Evolutionary conservation across 331 rosid genomes (phyloP), one percentile per base, ranked within the genome.

Genomic region (Arachis monticola): DNA sequence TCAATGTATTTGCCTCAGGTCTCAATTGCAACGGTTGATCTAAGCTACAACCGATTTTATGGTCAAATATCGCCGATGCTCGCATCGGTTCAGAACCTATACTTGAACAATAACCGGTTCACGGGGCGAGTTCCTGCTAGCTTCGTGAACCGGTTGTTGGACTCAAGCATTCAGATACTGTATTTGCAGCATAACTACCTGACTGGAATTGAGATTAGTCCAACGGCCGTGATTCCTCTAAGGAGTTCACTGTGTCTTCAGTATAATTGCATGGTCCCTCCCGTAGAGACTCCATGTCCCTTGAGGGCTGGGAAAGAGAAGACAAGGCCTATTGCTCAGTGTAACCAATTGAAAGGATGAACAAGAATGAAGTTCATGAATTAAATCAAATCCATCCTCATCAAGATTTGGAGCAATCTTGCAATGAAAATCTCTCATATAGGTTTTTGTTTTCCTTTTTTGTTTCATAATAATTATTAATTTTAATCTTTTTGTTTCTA

Each of bases 191-290:
- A 95, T 45, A 95, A 95, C 58, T 95, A 72, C 73, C 85, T 95
- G 5, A 95, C 96, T 0, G 99, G 99, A 13, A 90, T 95, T 12
- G 86, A 86, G 83, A 95, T 95, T 14, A 89, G 83, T 67, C 99
- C 99, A 35, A 86, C 96, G 88, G 99, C 99, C 32, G 98, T 92
- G 79, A 95, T 95, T 80, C 99, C 99, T 0, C 46, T 85, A 74
- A 92, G 99, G 70, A 92, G 87, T 58, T 92, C 97, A 4, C 31
- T 95, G 85, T 95, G 99, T 82, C 88, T 95, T 27, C 97, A 95
- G 87, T 95, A 92, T 14, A 95, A 95, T 27, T 95, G 99, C 44
- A 95, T 95, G 99, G 98, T 95, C 67, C 98, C 93, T 2, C 99
- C 99, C 60, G 74, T 95, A 13, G 85, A 84, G 83, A 78, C 98